Percentiles rank a stretch among this genome's conserved stretches.
These are phyloP conservation scores for Spergularia azorica DNA, from an alignment of 179 eudicot species.

Conservation along the genomic window DNA sequence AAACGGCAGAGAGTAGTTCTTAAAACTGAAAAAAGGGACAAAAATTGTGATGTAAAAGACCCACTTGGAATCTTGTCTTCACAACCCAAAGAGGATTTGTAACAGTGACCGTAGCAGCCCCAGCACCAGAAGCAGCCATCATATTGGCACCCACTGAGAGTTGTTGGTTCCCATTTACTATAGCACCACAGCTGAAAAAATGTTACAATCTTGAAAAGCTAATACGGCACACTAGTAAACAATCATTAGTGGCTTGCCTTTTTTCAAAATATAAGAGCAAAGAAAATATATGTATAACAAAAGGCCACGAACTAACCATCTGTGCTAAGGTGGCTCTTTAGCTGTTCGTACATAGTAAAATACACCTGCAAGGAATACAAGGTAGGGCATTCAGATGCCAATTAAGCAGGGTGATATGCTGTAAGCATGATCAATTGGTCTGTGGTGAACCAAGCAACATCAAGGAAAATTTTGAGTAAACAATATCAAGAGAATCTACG, in stretches of 20 bases:
- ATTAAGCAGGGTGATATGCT: neutral
- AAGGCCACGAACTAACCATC: constrained; percentile 60
- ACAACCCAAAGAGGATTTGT: constrained; percentile 99
- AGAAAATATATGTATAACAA: neutral
- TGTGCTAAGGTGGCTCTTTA: constrained; percentile 67
- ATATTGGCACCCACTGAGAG: constrained; percentile 88
- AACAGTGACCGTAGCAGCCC: constrained; percentile 78
- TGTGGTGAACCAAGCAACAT: neutral
- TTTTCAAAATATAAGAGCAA: neutral
- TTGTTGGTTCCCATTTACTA: constrained; percentile 65
- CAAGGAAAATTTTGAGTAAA: neutral
- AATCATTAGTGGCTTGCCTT: neutral
- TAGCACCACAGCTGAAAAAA: constrained; percentile 26
- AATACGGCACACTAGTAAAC: constrained; percentile 6
- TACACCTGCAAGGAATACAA: constrained; percentile 63
- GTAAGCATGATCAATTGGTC: neutral
- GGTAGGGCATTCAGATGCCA: constrained; percentile 13
- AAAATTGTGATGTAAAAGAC: constrained; percentile 13
- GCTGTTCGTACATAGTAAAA: constrained; percentile 83
- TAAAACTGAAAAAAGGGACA: neutral
- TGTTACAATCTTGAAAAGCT: constrained; percentile 28
- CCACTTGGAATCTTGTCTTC: constrained; percentile 90
- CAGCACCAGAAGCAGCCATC: constrained; percentile 98
- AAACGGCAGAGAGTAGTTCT: too few relatives aligned
- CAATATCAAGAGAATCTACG: neutral